Conservation (phyloP, 139 green algal species). For the Mychonastes homosphaera region DNA sequence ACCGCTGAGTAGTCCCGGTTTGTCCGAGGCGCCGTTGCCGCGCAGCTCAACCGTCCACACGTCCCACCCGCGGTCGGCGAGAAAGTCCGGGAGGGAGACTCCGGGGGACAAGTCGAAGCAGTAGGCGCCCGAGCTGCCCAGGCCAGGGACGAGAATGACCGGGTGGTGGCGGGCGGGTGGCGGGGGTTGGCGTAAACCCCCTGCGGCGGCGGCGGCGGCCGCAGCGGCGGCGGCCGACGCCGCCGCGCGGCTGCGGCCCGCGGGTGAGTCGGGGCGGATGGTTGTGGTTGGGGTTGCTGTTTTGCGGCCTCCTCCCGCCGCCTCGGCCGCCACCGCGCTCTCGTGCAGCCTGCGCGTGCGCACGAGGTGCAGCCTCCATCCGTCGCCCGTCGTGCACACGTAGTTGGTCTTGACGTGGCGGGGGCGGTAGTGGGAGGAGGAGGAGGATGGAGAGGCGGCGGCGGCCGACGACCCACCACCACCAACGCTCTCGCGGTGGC, state of each 20-base stretch:
- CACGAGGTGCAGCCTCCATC: constrained; percentile 35
- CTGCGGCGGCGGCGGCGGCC: not conserved
- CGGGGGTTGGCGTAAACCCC: not conserved
- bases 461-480: too few species aligned
- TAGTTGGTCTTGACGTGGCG: constrained; percentile 25
- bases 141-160: constrained; percentile 26
- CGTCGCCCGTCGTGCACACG: constrained; percentile 15
- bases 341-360: not conserved
- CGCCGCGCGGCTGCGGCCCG: not conserved
- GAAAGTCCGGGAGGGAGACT: constrained; percentile 29
- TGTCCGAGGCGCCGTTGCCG: constrained; percentile 39
- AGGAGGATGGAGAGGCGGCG: too few species aligned
- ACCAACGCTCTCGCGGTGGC: too few species aligned
- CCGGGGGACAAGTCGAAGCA: constrained; percentile 34
- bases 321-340: too few species aligned
- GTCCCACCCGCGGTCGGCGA: constrained; percentile 32
- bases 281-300: not conserved
- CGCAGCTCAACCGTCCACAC: constrained; percentile 40
- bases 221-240: not conserved
- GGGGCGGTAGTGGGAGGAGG: constrained; percentile 1
- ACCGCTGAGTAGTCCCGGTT: constrained; percentile 9
- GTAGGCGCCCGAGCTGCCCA: constrained; percentile 33
- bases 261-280: not conserved
- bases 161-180: constrained; percentile 7
- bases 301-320: not conserved